Conservation (phyloP, 805 yeast species). For the Lipomyces lipofer region DNA sequence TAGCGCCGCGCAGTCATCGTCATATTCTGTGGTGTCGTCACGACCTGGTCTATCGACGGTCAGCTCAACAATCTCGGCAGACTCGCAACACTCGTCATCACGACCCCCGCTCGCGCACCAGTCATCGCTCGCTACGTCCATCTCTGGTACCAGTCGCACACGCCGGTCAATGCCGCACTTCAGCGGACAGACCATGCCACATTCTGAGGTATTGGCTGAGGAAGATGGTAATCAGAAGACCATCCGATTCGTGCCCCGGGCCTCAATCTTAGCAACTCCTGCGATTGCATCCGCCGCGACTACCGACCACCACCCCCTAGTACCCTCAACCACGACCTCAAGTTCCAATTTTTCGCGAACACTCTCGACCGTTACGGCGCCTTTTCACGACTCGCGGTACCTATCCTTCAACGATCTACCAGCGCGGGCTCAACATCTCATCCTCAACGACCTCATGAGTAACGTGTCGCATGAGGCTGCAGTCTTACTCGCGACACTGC, state of each 20-base stretch:
- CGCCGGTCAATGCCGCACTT: constrained; percentile 36
- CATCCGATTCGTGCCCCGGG: constrained; percentile 22
- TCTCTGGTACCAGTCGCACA: constrained; percentile 14
- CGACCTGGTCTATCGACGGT: neutral
- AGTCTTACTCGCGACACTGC: constrained; percentile 83
- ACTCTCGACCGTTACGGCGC: neutral
- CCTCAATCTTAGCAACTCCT: constrained; percentile 4
- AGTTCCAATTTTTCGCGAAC: constrained; percentile 34
- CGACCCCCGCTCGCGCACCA: constrained; percentile 19
- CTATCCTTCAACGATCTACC: constrained; percentile 82
- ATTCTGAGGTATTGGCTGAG: constrained; percentile 37
- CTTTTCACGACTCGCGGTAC: constrained; percentile 29
- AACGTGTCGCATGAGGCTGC: constrained; percentile 62
- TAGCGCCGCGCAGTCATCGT: neutral
- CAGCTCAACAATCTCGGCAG: neutral
- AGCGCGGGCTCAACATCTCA: constrained; percentile 84
- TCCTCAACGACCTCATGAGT: constrained; percentile 82
- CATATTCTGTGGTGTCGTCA: neutral
- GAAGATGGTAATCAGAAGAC: constrained; percentile 33
- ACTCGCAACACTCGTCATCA: neutral
- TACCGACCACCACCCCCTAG: constrained; percentile 14
- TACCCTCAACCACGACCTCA: constrained; percentile 15
- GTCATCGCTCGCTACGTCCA: constrained; percentile 22
- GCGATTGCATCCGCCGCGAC: neutral
- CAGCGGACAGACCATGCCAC: constrained; percentile 39